Evolutionary conservation across 2,329 filamentous ascomycete species (phyloP).

Genomic region (Rasamsonia emersonii): DNA sequence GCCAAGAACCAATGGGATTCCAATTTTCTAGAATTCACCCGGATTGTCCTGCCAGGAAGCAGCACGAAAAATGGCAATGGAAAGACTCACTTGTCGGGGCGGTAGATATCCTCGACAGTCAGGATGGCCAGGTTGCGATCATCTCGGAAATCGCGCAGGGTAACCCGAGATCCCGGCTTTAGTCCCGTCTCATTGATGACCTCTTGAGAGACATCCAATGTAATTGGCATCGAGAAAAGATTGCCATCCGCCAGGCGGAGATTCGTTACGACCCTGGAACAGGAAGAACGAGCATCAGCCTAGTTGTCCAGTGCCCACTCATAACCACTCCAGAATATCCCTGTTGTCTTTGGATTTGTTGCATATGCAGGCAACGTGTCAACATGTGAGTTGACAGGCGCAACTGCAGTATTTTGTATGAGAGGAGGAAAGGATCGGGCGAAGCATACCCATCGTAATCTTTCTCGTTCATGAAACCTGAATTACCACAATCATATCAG

Average conservation of each 20-base stretch:
- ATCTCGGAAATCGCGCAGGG: conserved; percentile 90
- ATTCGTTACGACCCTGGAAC: conserved; percentile 69
- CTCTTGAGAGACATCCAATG: conserved; percentile 70
- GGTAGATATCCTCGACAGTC: conserved; percentile 91
- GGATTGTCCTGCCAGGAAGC: conserved; percentile 4
- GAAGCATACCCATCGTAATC: conserved; percentile 78
- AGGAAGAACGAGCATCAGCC: conserved; percentile 1
- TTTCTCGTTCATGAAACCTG: conserved; percentile 93
- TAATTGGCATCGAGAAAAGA: conserved; percentile 96
- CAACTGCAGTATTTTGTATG: no score
- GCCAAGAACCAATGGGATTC: conserved; percentile 2
- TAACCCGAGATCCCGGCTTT: conserved; percentile 72
- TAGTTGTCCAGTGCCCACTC: no score
- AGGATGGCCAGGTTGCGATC: conserved; percentile 94
- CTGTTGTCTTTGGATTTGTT: no score
- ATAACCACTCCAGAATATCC: no score
- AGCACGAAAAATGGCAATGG: conserved; percentile 1
- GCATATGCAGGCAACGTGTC: no score
- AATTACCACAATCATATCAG: no score
- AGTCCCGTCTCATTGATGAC: conserved; percentile 66
- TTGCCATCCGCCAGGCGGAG: conserved; percentile 79
- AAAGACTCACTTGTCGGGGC: conserved; percentile 74
- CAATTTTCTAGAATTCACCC: no score
- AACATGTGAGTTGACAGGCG: no score
- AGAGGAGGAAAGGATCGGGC: conserved; percentile 1